Conservation (phyloP, 1,284 basidiomycete genomes). For the Boletus semigastroideus region DNA sequence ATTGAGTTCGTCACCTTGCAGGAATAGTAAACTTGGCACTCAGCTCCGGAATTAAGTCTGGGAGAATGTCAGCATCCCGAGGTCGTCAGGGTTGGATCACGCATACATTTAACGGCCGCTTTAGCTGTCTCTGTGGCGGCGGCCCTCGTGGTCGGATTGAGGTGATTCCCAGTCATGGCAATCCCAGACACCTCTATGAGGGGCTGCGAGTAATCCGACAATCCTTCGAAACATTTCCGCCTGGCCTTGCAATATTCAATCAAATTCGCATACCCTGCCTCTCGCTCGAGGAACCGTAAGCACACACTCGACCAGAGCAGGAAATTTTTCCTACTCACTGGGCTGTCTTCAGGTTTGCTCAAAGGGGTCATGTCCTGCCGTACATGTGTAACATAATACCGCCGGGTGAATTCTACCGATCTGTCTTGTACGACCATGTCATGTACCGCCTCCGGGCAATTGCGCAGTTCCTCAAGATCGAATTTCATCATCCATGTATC, state of each 20-base stretch:
- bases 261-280: slow-evolving; percentile 54
- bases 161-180: slow-evolving; percentile 50
- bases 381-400: slow-evolving; percentile 56
- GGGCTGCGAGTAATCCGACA: slow-evolving; percentile 64
- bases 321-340: slow-evolving; percentile 43
- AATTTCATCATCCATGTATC: slow-evolving; percentile 52
- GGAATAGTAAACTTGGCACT: slow-evolving; percentile 70
- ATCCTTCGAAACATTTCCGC: slow-evolving; percentile 57
- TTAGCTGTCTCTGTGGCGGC: slow-evolving; percentile 36
- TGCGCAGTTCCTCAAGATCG: slow-evolving; percentile 40
- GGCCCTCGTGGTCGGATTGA: slow-evolving; percentile 48
- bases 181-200: slow-evolving; percentile 65
- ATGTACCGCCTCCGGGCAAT: slow-evolving; percentile 43
- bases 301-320: background rate
- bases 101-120: slow-evolving; percentile 53
- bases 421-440: slow-evolving; percentile 75
- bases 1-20: slow-evolving; percentile 53
- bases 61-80: slow-evolving; percentile 29
- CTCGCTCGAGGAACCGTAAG: slow-evolving; percentile 47
- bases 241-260: slow-evolving; percentile 64
- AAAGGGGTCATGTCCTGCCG: slow-evolving; percentile 68
- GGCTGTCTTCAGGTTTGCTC: slow-evolving; percentile 64
- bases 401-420: slow-evolving; percentile 71
- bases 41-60: slow-evolving; percentile 77
- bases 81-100: slow-evolving; percentile 14